Conservation (phyloP, 768 basidiomycete genomes). For the Tylopilus vinaceipallidus region DNA sequence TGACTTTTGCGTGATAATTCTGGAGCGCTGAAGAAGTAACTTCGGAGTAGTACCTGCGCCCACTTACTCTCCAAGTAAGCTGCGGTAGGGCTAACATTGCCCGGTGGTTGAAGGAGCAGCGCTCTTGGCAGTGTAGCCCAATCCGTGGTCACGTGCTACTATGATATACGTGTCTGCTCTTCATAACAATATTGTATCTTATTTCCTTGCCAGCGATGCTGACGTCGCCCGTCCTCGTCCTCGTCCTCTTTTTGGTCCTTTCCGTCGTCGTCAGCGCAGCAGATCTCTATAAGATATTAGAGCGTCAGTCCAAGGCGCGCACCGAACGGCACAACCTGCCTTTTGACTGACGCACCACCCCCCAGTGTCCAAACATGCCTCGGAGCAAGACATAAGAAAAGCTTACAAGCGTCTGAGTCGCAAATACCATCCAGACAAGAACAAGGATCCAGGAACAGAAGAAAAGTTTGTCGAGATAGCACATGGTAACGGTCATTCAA, state of each 20-base stretch:
- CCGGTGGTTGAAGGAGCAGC: background rate
- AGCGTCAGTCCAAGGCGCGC: conserved; percentile 57
- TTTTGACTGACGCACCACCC: conserved; percentile 21
- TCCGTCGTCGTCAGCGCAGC: conserved; percentile 43
- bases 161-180: conserved; percentile 30
- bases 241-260: conserved; percentile 33
- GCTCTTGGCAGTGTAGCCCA: background rate
- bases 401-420: conserved; percentile 89
- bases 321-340: conserved; percentile 14
- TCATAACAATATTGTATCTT: background rate
- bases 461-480: conserved; percentile 89
- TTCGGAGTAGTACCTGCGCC: conserved; percentile 22
- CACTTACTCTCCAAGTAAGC: conserved; percentile 1
- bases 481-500: conserved; percentile 55
- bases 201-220: conserved; percentile 20
- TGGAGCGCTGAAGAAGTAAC: conserved; percentile 3
- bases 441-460: conserved; percentile 79
- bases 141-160: conserved; percentile 25
- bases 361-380: conserved; percentile 69
- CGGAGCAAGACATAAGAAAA: conserved; percentile 85
- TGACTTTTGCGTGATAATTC: conserved; percentile 38
- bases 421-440: conserved; percentile 95
- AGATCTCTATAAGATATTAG: conserved; percentile 81
- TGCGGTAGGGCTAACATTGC: conserved; percentile 19
- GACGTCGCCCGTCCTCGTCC: conserved; percentile 24